Evolutionary conservation across 1,284 basidiomycete genomes (phyloP).

Genomic region (Marasmius fiardii): DNA sequence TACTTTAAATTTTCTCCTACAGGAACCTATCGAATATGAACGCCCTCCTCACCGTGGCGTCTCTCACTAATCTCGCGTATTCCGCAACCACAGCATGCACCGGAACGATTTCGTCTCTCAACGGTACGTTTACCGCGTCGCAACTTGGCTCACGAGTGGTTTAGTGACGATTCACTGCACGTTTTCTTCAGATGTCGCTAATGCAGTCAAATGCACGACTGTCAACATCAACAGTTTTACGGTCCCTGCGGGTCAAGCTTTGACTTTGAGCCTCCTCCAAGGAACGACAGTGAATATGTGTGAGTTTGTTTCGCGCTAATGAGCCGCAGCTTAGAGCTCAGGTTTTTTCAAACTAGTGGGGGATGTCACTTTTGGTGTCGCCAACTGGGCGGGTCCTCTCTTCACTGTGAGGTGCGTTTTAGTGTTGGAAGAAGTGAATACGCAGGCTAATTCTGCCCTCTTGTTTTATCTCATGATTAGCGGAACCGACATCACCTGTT

Average conservation of each 20-base stretch:
- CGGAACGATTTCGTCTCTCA: conserved; percentile 39
- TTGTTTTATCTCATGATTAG: background rate
- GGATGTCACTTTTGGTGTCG: conserved; percentile 40
- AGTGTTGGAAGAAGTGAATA: too few species aligned
- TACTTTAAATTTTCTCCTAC: background rate
- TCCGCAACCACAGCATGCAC: conserved; percentile 25
- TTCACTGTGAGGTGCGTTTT: conserved; percentile 32
- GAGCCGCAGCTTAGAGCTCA: too few species aligned
- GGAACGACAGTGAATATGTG: conserved; percentile 46
- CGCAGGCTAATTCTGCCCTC: too few species aligned
- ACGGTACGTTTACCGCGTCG: conserved; percentile 16
- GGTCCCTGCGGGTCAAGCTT: conserved; percentile 40
- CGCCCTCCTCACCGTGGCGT: conserved; percentile 5
- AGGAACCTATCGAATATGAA: background rate
- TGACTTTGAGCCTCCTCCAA: conserved; percentile 33
- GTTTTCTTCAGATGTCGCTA: conserved; percentile 34
- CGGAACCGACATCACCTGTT: conserved; percentile 3
- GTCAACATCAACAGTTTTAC: conserved; percentile 45
- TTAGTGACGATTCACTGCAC: too few species aligned
- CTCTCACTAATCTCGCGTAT: conserved; percentile 11
- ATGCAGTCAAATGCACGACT: conserved; percentile 42
- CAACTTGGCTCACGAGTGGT: background rate
- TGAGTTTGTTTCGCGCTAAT: too few species aligned
- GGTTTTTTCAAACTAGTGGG: too few species aligned
- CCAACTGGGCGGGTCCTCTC: conserved; percentile 43